phyloP scores from a whole-genome alignment of 352 stramenopile species.

The Globisporangium recalcitrans region DNA sequence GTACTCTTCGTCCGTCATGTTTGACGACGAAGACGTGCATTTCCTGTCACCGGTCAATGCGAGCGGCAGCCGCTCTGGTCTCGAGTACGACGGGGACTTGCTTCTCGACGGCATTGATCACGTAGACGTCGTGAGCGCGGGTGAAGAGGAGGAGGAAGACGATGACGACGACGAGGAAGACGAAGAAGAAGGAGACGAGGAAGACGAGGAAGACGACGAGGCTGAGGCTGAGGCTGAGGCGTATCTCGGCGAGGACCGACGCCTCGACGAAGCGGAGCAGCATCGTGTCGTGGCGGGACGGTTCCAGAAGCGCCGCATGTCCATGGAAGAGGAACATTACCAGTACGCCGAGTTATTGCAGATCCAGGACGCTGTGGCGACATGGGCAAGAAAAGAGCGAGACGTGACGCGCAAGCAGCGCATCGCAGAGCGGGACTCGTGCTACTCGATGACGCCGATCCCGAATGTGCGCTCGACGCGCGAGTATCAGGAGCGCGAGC shows the following conservation, averaged over 20 bases:
- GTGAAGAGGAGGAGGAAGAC: constrained; percentile 30
- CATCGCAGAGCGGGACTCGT: constrained; percentile 27
- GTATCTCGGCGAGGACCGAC: constrained; percentile 26
- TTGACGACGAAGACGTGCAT: constrained; percentile 33
- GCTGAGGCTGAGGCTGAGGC: constrained; percentile 39
- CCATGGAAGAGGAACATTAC: constrained; percentile 43
- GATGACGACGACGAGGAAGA: constrained; percentile 29
- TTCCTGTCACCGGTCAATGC: constrained; percentile 40
- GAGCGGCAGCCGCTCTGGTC: constrained; percentile 5
- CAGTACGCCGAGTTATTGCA: constrained; percentile 50
- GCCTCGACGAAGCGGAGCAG: neutral
- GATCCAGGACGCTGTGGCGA: constrained; percentile 46
- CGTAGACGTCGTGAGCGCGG: neutral
- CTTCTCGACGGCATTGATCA: constrained; percentile 29
- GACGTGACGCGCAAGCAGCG: constrained; percentile 31
- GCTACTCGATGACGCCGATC: constrained; percentile 30
- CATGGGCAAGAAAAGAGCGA: constrained; percentile 47
- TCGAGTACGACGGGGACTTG: constrained; percentile 24
- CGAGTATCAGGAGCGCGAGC: constrained; percentile 40
- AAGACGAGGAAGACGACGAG: constrained; percentile 20
- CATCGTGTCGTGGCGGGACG: neutral
- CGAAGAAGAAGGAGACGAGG: constrained; percentile 32
- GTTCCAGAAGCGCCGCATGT: constrained; percentile 25
- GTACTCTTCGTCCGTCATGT: constrained; percentile 3
- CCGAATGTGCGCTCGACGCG: constrained; percentile 30